phyloP scores from a whole-genome alignment of 179 eudicot species.

The Beta corolliflora region DNA sequence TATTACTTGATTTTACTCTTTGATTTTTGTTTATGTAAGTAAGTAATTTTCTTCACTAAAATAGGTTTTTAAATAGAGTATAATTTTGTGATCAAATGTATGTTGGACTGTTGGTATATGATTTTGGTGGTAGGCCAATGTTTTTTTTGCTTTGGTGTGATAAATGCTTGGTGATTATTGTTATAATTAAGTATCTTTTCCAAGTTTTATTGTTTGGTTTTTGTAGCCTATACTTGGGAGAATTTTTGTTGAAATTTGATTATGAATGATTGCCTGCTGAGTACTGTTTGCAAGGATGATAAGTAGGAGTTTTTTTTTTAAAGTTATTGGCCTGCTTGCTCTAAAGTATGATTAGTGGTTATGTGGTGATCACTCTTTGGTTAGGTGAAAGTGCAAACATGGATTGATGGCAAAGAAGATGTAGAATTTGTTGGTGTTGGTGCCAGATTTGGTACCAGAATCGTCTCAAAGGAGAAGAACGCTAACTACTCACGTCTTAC shows the following conservation, averaged over 20 bases:
- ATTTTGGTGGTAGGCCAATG: neutral
- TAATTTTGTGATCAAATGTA: neutral
- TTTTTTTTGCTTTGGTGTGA: neutral
- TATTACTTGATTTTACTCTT: constrained; percentile 17
- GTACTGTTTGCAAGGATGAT: constrained; percentile 5
- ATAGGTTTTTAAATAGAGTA: neutral
- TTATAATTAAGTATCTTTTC: neutral
- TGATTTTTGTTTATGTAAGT: neutral
- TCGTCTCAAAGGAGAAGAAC: constrained; percentile 73
- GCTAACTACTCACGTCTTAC: constrained; percentile 56
- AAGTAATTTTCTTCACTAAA: neutral
- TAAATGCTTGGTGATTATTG: neutral
- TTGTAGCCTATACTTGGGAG: neutral
- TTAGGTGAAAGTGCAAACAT: constrained; percentile 92
- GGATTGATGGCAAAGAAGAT: constrained; percentile 69
- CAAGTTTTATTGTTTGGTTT: neutral
- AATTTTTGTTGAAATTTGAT: too few species aligned
- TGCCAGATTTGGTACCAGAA: constrained; percentile 75
- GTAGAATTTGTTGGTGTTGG: constrained; percentile 82
- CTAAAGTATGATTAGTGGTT: neutral
- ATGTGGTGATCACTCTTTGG: constrained; percentile 14
- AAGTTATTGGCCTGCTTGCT: neutral
- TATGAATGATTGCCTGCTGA: too few species aligned
- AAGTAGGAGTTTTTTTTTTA: neutral
- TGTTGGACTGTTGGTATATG: neutral